Conservation (phyloP, 2,329 filamentous ascomycete species). For the Apiospora aurea region DNA sequence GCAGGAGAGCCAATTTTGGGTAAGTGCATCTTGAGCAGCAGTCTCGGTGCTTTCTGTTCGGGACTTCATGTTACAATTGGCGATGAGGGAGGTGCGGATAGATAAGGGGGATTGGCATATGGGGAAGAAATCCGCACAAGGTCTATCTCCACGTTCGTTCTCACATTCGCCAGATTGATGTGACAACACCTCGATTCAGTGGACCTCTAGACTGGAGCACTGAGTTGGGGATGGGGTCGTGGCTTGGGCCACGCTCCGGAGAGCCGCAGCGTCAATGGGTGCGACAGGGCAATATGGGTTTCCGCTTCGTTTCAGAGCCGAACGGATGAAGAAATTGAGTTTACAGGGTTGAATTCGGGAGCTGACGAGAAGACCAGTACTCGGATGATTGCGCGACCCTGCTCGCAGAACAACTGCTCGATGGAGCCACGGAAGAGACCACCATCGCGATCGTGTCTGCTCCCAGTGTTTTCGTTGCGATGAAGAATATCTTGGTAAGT, state of each 20-base stretch:
- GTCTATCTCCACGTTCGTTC: neutral
- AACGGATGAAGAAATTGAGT: neutral
- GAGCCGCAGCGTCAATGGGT: neutral
- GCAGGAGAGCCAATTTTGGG: slow-evolving; percentile 87
- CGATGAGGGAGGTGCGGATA: neutral
- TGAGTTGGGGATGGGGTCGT: neutral
- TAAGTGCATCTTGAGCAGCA: slow-evolving; percentile 45
- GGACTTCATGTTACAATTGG: no score
- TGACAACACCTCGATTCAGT: neutral
- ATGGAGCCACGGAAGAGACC: slow-evolving; percentile 62
- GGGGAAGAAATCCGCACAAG: neutral
- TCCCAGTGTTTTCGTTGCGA: slow-evolving; percentile 78
- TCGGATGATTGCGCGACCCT: slow-evolving; percentile 72
- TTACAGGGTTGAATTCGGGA: neutral
- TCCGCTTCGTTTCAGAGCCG: neutral
- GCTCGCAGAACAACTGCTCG: slow-evolving; percentile 70
- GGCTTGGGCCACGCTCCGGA: neutral
- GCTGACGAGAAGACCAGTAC: slow-evolving; percentile 59
- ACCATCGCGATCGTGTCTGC: slow-evolving; percentile 75
- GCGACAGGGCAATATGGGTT: neutral
- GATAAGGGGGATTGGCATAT: neutral
- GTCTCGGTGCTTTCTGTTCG: slow-evolving; percentile 5
- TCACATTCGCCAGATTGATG: neutral
- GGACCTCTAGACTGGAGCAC: neutral
- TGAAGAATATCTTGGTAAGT: slow-evolving; percentile 73